A percentile compares a stretch with the other conserved stretches of the same genome.
phyloP scores from a whole-genome alignment of 2,329 filamentous ascomycete species.

The Hymenotorrendiella dingleyae region DNA sequence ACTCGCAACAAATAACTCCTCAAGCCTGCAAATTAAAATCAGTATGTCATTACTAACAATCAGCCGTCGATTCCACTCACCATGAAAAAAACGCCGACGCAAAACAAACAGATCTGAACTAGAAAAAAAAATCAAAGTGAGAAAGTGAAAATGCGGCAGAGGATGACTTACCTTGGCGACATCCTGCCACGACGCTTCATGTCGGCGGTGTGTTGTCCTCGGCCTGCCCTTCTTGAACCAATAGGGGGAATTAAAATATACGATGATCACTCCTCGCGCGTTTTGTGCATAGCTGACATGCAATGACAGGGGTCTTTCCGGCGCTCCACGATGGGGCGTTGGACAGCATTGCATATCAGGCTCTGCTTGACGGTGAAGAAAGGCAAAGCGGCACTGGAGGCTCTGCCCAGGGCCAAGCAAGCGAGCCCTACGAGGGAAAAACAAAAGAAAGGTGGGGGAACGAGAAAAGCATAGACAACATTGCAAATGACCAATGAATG shows the following conservation, averaged over 20 bases:
- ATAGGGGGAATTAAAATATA: slow-evolving; percentile 1
- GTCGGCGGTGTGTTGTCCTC: slow-evolving; percentile 6
- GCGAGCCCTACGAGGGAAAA: too few species aligned
- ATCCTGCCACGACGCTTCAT: not conserved
- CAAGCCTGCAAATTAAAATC: not conserved
- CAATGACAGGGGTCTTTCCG: slow-evolving; percentile 1
- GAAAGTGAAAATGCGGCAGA: not conserved
- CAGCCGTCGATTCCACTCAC: not conserved
- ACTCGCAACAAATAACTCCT: not conserved
- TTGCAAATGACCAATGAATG: too few species aligned
- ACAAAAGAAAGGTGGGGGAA: too few species aligned
- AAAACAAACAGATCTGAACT: not conserved
- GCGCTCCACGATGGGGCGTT: slow-evolving; percentile 1
- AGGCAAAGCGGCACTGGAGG: too few species aligned
- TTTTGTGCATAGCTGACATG: not conserved
- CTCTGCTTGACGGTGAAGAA: too few species aligned
- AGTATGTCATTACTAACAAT: not conserved
- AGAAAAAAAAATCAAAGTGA: not conserved
- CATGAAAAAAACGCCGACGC: slow-evolving; percentile 1
- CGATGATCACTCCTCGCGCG: not conserved
- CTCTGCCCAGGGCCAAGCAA: too few species aligned
- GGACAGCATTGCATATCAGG: slow-evolving; percentile 8
- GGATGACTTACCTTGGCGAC: too few species aligned
- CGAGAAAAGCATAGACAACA: too few species aligned
- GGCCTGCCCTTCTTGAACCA: slow-evolving; percentile 1